Conservation (phyloP, 225 moss, liverwort and hornwort species). For the Pleurozium schreberi region DNA sequence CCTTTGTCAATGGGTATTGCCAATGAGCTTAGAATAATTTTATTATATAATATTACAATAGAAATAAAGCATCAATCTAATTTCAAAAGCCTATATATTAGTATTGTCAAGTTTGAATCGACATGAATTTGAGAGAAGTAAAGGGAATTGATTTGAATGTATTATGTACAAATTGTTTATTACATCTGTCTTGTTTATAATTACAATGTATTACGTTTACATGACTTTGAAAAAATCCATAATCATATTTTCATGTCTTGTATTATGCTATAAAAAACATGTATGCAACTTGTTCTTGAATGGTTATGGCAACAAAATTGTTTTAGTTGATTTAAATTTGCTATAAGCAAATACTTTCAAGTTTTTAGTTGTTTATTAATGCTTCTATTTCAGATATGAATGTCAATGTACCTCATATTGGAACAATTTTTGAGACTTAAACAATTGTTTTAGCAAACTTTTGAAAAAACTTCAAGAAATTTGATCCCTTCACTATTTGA, state of each 20-base stretch:
- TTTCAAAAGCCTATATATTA: too few relatives aligned
- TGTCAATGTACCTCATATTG: too few relatives aligned
- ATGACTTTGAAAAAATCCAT: not conserved
- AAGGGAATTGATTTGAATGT: not conserved
- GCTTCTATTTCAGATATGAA: not conserved
- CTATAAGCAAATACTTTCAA: too few relatives aligned
- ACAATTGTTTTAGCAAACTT: not conserved
- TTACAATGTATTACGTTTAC: not conserved
- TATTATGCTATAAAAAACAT: not conserved
- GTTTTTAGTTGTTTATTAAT: not conserved
- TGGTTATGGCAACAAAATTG: not conserved
- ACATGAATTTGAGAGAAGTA: too few relatives aligned
- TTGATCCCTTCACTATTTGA: too few relatives aligned
- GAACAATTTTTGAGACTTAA: not conserved
- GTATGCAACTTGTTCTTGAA: too few relatives aligned
- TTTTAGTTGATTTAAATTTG: not conserved
- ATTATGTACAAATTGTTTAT: too few relatives aligned
- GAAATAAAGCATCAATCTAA: not conserved
- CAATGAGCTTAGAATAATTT: not conserved
- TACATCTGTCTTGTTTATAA: too few relatives aligned
- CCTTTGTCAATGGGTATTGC: fast-evolving
- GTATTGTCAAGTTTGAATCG: not conserved
- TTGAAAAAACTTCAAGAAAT: not conserved
- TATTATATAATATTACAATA: not conserved
- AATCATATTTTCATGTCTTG: not conserved